Base-by-base conservation (phyloP, 768 basidiomycete genomes). In the Serpula lacrymans region DNA sequence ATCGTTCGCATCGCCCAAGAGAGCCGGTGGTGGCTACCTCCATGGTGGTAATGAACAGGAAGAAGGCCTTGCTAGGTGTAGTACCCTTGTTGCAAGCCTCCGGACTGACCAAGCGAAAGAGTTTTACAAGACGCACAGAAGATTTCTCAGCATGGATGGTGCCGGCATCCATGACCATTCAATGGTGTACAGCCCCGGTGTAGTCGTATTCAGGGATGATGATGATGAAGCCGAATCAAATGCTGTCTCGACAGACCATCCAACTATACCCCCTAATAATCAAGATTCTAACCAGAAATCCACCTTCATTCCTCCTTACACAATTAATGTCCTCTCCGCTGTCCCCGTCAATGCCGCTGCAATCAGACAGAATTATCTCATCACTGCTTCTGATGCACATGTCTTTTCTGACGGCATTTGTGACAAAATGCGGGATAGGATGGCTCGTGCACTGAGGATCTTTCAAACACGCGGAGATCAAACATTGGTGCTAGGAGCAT, bases 1-100 rank as follows among this genome's bases (percentile, higher is more conserved):
- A 5, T 71, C 70, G 29, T 69, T 62, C 51, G 65, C 68, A 8
- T 70, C 68, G 34, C 59, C 69, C 10, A 71, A 68, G 52, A 65
- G 64, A 42, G 65, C 69, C 10, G 69, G 68, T 20, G 71, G 72
- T 22, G 67, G 67, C n/a, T 71, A 62, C 43, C 48, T 70, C 33
- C 62, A 62, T 27, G 73, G 73, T 26, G 69, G 68, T 11, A 62
- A 70, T 42, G 73, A 71, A 36, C 72, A 71, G 51, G 72, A 72
- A 34, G 72, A 72, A 49, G 45, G 41, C 14, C 54, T 74, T 33
- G 67, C 69, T 34, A 58, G 72, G 35, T 60, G 52, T 2, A 71
- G 64, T 30, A 65, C 68, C 2, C 60, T 74, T 24, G 52, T 73
- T 18, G 62, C 62, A 21, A 66, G 62, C 47, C 58, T 74, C 27